Base-by-base conservation (phyloP, 257 asterid species). In the Gentiana macrophylla region DNA sequence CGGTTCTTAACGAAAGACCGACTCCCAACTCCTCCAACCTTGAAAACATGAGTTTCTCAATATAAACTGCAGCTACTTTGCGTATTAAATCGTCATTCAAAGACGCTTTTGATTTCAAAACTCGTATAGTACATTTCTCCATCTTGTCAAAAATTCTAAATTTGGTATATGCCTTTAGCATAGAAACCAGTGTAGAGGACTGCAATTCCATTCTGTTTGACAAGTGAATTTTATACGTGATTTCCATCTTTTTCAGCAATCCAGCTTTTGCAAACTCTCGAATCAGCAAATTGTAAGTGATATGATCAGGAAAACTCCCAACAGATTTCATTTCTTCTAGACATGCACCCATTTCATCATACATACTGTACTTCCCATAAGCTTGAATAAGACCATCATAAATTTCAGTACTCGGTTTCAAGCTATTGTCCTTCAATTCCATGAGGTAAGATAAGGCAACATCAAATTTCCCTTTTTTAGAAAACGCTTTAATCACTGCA, bases 201-300 rank as follows among this genome's bases (percentile, higher is more conserved):
- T 70, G 76, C 55, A 70, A 33, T 56, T 46, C 57, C 67, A 56
- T 61, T 51, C 56, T 61, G 10, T 62, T 70, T 8, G 38, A 24
- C 37, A 43, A 46, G 35, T 65, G 72, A 45, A 53, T 55, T 41
- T 61, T 56, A 70, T 56, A 53, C n/a, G 66, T 65, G 2, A 49
- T 65, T 53, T 70, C 76, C 76, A 70, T 70, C 61, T 65, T 70
- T 24, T 49, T 56, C 8, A 70, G 65, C 44, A 70, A 37, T 57
- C 76, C 76, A 56, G 76, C 68, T 65, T 56, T 55, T 24, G 76
- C 64, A 53, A 56, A 65, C 53, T 70, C 75, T 61, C 61, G 54
- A 32, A 65, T 57, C 44, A 70, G 50, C 50, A 70, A 65, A 52
- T 70, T 70, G 37, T 65, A 61, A 50, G 76, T 65, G 6, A 66